Evolutionary conservation across 805 yeast species (phyloP).

Genomic region (Soucietia sequanensis): DNA sequence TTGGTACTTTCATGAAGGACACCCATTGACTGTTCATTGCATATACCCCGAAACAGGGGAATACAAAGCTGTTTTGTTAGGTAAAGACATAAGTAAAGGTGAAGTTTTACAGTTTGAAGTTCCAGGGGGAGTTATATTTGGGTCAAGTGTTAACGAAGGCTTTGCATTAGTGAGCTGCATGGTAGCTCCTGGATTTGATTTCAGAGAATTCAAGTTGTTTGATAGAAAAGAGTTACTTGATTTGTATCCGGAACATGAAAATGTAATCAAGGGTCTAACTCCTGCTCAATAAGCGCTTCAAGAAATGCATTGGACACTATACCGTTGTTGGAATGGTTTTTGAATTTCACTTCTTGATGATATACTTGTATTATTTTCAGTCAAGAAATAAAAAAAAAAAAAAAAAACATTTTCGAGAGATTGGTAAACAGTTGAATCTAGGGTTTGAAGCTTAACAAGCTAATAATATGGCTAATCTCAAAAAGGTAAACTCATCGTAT

Average conservation of each 20-base stretch:
- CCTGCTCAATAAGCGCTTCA: no score
- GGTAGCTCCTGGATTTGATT: constrained; percentile 23
- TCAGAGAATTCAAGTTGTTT: constrained; percentile 20
- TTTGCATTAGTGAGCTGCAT: constrained; percentile 22
- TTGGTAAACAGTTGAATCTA: not conserved
- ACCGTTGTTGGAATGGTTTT: not conserved
- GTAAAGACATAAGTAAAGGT: constrained; percentile 13
- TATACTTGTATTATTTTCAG: not conserved
- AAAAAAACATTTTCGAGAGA: not conserved
- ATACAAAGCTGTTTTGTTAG: constrained; percentile 14
- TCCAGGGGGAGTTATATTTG: constrained; percentile 20
- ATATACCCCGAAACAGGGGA: constrained; percentile 16
- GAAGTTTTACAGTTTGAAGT: constrained; percentile 18
- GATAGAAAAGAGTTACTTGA: constrained; percentile 12
- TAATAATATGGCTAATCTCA: no score
- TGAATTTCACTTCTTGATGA: not conserved
- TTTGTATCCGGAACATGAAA: constrained; percentile 16
- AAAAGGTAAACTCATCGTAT: no score
- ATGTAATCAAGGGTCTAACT: constrained; percentile 16
- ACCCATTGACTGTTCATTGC: constrained; percentile 20
- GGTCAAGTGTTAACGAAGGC: constrained; percentile 18
- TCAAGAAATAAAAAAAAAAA: not conserved
- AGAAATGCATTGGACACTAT: no score
- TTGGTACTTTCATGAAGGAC: constrained; percentile 22
- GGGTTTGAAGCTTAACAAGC: not conserved